Conservation (phyloP, 2,329 filamentous ascomycete species). For the Dryadomyces sulphureus region DNA sequence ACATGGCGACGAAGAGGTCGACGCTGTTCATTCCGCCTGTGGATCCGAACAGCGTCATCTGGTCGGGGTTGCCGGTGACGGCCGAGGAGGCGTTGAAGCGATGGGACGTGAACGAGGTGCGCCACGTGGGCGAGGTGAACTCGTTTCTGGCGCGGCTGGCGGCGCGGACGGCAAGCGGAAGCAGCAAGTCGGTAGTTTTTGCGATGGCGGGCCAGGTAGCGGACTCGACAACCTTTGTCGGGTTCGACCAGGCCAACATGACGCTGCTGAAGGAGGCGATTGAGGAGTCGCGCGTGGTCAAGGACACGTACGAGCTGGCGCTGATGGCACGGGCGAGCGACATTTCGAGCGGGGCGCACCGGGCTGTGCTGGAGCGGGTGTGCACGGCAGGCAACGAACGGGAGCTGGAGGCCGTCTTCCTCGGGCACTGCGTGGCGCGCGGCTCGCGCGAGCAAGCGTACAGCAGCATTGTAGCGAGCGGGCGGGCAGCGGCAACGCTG, state of each 20-base stretch:
- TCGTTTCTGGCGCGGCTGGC: conserved; percentile 43
- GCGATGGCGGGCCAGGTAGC: conserved; percentile 69
- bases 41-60: conserved; percentile 80
- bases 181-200: conserved; percentile 30
- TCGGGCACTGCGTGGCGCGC: conserved; percentile 59
- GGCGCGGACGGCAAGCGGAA: conserved; percentile 8
- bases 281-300: conserved; percentile 53
- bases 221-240: conserved; percentile 54
- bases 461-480: conserved; percentile 69
- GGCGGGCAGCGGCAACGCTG: conserved; percentile 66
- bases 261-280: conserved; percentile 44
- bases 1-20: conserved; percentile 56
- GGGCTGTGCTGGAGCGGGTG: conserved; percentile 44
- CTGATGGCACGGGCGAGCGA: conserved; percentile 59
- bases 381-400: conserved; percentile 58
- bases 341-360: conserved; percentile 54
- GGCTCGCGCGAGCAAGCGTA: conserved; percentile 78
- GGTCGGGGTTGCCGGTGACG: conserved; percentile 76
- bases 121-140: conserved; percentile 60
- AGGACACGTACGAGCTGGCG: conserved; percentile 61
- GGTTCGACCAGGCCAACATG: conserved; percentile 51
- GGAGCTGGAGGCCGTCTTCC: conserved; percentile 69
- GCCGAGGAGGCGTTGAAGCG: conserved; percentile 56
- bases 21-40: conserved; percentile 86
- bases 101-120: conserved; percentile 73